Evolutionary conservation across 1,284 basidiomycete species (phyloP).

Genomic region (Ustilago tritici): DNA sequence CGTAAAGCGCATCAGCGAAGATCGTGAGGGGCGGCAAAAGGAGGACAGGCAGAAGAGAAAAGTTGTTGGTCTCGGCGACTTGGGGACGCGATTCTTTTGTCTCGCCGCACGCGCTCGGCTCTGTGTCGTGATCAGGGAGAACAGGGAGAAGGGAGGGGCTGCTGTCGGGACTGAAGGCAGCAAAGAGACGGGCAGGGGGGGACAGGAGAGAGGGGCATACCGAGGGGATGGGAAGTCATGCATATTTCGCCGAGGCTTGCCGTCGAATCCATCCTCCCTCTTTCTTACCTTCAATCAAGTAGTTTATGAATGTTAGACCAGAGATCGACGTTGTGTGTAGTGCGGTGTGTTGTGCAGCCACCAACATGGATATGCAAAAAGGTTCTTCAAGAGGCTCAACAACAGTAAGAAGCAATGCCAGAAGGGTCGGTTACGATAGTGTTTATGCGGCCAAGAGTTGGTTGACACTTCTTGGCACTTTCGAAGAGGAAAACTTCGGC

Average conservation of each 20-base stretch:
- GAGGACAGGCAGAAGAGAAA: neutral
- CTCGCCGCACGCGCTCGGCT: neutral
- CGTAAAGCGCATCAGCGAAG: slow-evolving; percentile 16
- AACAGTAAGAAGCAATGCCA: neutral
- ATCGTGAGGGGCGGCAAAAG: neutral
- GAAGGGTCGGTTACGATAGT: neutral
- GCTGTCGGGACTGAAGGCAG: neutral
- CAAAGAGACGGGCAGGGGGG: neutral
- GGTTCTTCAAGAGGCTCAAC: neutral
- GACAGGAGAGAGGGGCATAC: slow-evolving; percentile 7
- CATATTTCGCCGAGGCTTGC: slow-evolving; percentile 38
- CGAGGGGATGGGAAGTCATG: slow-evolving; percentile 25
- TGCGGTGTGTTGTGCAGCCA: neutral
- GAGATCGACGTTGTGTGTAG: neutral
- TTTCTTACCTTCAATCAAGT: neutral
- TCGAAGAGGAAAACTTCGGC: neutral
- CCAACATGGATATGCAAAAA: slow-evolving; percentile 1
- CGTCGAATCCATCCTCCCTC: neutral
- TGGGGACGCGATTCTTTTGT: slow-evolving; percentile 17
- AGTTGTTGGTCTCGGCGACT: slow-evolving; percentile 39
- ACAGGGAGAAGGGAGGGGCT: neutral
- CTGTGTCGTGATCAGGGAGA: neutral
- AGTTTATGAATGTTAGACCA: neutral
- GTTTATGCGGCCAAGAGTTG: neutral
- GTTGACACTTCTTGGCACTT: slow-evolving; percentile 14